phyloP scores from a whole-genome alignment of 2,329 filamentous ascomycete genomes.

The Aspergillus ochraceus region DNA sequence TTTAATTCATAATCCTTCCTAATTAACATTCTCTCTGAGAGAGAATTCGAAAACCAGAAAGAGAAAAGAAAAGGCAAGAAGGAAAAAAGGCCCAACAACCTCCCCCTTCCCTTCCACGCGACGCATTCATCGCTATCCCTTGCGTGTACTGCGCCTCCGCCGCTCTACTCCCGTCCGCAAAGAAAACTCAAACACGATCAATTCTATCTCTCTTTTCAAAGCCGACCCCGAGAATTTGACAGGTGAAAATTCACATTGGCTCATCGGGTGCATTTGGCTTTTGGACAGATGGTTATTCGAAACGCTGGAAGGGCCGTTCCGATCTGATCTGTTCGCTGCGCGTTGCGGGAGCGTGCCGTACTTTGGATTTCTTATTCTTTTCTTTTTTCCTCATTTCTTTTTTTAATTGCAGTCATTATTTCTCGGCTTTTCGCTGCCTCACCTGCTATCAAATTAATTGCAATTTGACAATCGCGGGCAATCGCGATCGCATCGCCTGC shows the following conservation, averaged over 20 bases:
- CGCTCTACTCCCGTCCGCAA: slow-evolving; percentile 21
- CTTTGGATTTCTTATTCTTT: slow-evolving; percentile 10
- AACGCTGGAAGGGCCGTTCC: slow-evolving; percentile 20
- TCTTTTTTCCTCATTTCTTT: not conserved
- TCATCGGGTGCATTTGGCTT: slow-evolving; percentile 13
- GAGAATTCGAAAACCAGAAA: not conserved
- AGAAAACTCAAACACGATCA: slow-evolving; percentile 20
- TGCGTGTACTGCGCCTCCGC: slow-evolving; percentile 31
- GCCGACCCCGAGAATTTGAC: slow-evolving; percentile 11
- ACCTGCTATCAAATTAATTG: slow-evolving; percentile 3
- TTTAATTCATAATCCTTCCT: not conserved
- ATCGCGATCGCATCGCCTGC: slow-evolving; percentile 19
- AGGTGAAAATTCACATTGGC: slow-evolving; percentile 14
- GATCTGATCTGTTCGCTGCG: slow-evolving; percentile 31
- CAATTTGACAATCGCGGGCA: slow-evolving; percentile 14
- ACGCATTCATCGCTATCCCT: slow-evolving; percentile 30
- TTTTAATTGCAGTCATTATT: not conserved
- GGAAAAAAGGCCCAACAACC: slow-evolving; percentile 7
- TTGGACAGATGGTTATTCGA: slow-evolving; percentile 21
- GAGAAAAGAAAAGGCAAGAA: not conserved
- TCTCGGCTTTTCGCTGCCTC: not conserved
- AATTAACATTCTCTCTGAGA: not conserved
- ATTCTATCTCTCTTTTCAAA: slow-evolving; percentile 16
- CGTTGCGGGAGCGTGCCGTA: slow-evolving; percentile 22
- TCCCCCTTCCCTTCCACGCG: slow-evolving; percentile 30